Base-by-base conservation (phyloP, 495 filamentous ascomycete species). In the Aspergillus hancockii region DNA sequence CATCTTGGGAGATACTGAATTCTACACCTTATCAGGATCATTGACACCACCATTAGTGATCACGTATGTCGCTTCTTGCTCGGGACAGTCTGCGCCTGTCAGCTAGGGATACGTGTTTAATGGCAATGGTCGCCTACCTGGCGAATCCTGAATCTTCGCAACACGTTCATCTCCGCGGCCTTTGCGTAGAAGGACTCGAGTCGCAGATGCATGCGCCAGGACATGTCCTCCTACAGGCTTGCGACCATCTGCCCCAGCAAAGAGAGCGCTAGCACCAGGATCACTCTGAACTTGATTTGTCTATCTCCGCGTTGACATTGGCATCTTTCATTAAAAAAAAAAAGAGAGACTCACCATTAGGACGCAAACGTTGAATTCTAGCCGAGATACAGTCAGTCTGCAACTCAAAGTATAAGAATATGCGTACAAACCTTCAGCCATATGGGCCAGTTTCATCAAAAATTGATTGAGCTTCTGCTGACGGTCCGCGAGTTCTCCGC, bases 281-380 rank as follows among this genome's bases (percentile, higher is more conserved):
- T 92, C 89, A 52, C 83, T 88, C 73, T 91, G 88, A 46, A 92
- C 89, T 72, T 92, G 89, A 59, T 92, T 92, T 23, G 89, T 92
- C 87, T 41, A 41, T 16, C 38, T 41, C 14, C n/a, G 38, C 14
- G 38, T 41, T 36, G 14, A 41, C 10, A 41, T 41, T n/a, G 38
- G 38, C 38, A 41, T 41, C 38, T 14, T 41, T 18, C 38, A 14
- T n/a, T n/a, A n/a, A n/a, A n/a, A 18, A n/a, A 3, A 14, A n/a
- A 16, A 3, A 13, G 43, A 18, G 23, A 50, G 49, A 60, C 69
- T 55, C 67, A 88, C 86, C 84, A 91, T 86, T 51, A 92, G 72
- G 23, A 92, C 88, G 53, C 82, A 86, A 58, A 92, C 76, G 62
- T 92, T 92, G 74, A 92, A 92, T 65, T 91, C 89, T 87, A 52